Base-by-base conservation (phyloP, 2,329 filamentous ascomycete genomes). In the Clonostachys rosea region DNA sequence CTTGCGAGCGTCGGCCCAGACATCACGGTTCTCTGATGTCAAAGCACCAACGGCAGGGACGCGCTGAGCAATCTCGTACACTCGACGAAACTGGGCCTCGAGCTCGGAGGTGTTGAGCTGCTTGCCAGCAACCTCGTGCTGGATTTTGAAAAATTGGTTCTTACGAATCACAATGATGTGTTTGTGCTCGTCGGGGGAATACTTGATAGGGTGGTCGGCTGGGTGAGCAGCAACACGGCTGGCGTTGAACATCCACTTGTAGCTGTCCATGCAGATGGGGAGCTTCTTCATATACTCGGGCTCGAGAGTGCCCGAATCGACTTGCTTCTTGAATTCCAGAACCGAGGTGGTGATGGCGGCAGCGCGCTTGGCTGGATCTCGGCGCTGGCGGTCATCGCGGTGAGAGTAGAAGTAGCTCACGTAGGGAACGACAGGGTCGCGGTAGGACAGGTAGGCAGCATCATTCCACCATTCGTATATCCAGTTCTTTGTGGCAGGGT, bases 321-420 rank as follows among this genome's bases (percentile, higher is more conserved):
- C 92, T 71, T 91, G 83, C 68, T 86, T 87, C 81, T 96, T 96
- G 78, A 99, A 99, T 64, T 95, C 90, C 37, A 99, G 79, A 2
- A 83, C 86, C 8, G 89, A 86, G 2, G 88, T 90, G 2, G 89
- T 84, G 55, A 99, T 87, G 54, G 92, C 91, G 5, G 94, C 94
- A 5, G 94, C 94, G 53, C 94, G 88, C 78, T 95, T 95, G 52
- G 87, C 86, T 1, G 94, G 94, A 67, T 96, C 83, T 52, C 91
- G 84, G 55, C 92, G 83, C 63, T 85, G 81, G 57, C 89, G 84
- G 70, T 99, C 95, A 69, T 99, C 94, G 56, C 90, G 84, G 74
- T 97, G 92, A 47, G 91, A 96, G 76, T 99, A 99, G 75, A 99
- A 99, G 80, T 99, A 99, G 69, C 90, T 96, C 61, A 99, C 94